Evolutionary conservation across 495 filamentous ascomycete species (phyloP), one percentile per base, ranked within the genome.

Genomic region (Schizothecium vesticola): DNA sequence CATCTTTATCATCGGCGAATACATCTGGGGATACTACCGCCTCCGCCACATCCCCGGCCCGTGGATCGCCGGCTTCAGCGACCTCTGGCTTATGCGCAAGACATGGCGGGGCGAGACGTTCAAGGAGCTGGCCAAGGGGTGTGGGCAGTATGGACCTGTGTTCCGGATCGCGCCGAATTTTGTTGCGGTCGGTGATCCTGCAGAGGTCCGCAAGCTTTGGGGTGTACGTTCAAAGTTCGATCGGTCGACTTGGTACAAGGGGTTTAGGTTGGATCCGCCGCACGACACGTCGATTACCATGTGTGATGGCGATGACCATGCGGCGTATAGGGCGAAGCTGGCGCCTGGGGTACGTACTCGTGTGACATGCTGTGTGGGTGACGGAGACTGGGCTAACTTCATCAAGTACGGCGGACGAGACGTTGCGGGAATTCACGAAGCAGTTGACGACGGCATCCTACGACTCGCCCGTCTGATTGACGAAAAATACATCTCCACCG

Each of bases 81-180:
- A 63, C 21, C 11, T 63, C 11, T 51, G 11, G 26, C 61, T 63
- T n/a, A 63, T 63, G 19, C 13, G 21, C 61, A 63, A 63, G 13
- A 63, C 61, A 13, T 63, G 28, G 61, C 61, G 33, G 4, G 61
- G 61, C 29, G 13, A 51, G 6, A 63, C 61, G 6, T 63, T 63
- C n/a, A 19, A 33, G 6, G 29, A 63, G 3, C 28, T 63, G 3
- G 12, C 26, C 23, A n/a, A n/a, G n/a, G n/a, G n/a, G n/a, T n/a
- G n/a, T n/a, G n/a, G n/a, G 21, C 43, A 51, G 7, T 25, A 64
- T 4, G 61, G 66, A 24, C 60, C 60, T 8, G 3, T 68, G 5
- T 23, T 63, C 55, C 36, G 60, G 21, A 64, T 70, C 56, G 64
- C 59, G 19, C 68, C 68, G 2, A 70, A 70, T 59, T 62, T n/a